Evolutionary conservation across 768 basidiomycete genomes (phyloP), one percentile per base, ranked within the genome.

Genomic region (Mycena leptocephala): DNA sequence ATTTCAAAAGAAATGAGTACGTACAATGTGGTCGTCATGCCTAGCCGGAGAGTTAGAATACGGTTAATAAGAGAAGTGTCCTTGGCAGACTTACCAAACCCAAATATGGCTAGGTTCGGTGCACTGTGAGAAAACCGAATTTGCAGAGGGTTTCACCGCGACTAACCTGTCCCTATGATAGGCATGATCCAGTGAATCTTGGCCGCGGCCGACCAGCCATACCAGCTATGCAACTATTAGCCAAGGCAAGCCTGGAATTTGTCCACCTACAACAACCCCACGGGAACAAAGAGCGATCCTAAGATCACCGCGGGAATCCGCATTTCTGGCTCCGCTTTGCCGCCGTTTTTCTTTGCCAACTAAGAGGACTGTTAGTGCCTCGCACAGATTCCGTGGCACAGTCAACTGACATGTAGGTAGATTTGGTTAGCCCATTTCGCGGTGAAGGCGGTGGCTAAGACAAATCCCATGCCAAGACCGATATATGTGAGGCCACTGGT

Each of bases 181-280:
- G 93, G 93, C 91, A 95, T 92, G 35, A 93, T 92, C 92, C 92
- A 94, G 72, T 94, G 93, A 2, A 91, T 70, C 33, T 79, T 79
- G 0, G 88, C 88, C 76, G 92, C 86, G 3, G 93, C 94, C 11
- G 93, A 92, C 94, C 94, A 94, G 22, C 94, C 94, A 80, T 93
- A 94, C 94, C 93, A 94, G 75, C 93, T 94, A 56, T 18, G 33
- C 11, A 28, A 24, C 9, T 37, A 55, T 55, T 5, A 55, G 35
- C 0, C 37, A 1, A 59, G 2, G n/a, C 30, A 30, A 22, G 11
- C 37, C 33, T 35, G 10, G 8, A n/a, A 58, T 7, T 10, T 20
- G 22, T 20, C 22, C 33, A 81, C 90, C 78, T 73, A 90, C 90
- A 90, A 84, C 26, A 90, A 78, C 20, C 90, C 91, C 53, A 91